These are phyloP conservation scores for Thielaviopsis ethacetica DNA, from an alignment of 2,329 filamentous ascomycete species.

Conservation along the genomic window DNA sequence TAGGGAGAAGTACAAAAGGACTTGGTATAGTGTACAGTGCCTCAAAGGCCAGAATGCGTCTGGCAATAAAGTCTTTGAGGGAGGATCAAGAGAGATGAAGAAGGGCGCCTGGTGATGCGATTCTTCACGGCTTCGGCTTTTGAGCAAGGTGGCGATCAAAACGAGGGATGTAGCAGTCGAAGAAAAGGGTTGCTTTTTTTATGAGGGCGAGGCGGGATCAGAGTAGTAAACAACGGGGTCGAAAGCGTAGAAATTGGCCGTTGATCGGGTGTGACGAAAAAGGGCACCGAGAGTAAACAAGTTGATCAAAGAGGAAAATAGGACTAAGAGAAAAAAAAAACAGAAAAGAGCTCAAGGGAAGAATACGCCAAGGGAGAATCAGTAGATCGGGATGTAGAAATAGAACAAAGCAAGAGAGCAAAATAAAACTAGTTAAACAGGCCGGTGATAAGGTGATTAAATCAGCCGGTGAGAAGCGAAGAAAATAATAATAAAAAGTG, in stretches of 20 bases:
- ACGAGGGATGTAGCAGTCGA: not conserved
- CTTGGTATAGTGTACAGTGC: constrained; percentile 3
- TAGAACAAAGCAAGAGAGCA: not conserved
- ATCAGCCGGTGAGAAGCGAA: not conserved
- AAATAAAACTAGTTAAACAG: not conserved
- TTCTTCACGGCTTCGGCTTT: not conserved
- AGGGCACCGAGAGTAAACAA: not conserved
- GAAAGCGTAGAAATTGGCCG: not conserved
- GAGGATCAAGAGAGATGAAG: constrained; percentile 9
- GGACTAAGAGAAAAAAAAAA: not conserved
- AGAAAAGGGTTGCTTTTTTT: not conserved
- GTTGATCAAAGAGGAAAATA: not conserved
- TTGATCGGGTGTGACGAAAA: not conserved
- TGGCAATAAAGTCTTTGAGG: constrained; percentile 10
- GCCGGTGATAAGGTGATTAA: not conserved
- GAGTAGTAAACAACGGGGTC: not conserved
- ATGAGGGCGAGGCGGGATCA: not conserved
- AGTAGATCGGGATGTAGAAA: not conserved
- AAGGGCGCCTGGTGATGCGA: not conserved
- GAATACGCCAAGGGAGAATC: too few relatives aligned
- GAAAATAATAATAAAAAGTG: not conserved
- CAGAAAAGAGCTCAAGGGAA: not conserved
- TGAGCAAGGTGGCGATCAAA: not conserved
- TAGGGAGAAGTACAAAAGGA: constrained; percentile 11
- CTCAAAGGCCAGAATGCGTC: constrained; percentile 3